phyloP scores from a whole-genome alignment of 345 rosid species.

The Syzygium aqueum region DNA sequence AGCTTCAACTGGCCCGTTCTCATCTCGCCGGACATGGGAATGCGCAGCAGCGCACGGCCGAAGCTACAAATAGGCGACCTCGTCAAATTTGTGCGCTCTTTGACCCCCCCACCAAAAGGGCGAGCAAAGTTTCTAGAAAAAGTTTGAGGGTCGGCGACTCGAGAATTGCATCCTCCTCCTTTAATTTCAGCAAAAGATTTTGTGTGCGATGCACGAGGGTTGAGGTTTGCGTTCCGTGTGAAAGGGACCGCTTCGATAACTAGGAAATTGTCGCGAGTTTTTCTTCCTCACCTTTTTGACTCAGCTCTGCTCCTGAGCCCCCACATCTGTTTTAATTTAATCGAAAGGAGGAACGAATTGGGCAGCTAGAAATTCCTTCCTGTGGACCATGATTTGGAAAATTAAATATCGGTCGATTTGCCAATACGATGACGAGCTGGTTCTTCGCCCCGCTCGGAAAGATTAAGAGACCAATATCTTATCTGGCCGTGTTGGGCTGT shows the following conservation, averaged over 20 bases:
- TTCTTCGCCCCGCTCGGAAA: too few relatives aligned
- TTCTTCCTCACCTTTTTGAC: not conserved
- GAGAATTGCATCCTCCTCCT: not conserved
- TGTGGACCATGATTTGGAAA: not conserved
- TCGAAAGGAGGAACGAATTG: not conserved
- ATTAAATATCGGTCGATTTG: not conserved
- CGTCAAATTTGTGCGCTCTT: not conserved
- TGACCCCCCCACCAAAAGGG: accelerated
- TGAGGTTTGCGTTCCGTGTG: not conserved
- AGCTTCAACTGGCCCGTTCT: not conserved
- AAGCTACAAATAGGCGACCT: not conserved
- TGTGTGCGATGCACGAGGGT: not conserved
- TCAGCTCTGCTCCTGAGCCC: not conserved
- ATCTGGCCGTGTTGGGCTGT: too few relatives aligned
- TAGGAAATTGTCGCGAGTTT: not conserved
- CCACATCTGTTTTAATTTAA: not conserved
- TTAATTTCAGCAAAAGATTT: not conserved
- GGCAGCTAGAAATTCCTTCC: not conserved
- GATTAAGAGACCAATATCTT: too few relatives aligned
- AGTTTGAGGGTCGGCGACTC: not conserved
- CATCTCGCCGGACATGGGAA: not conserved
- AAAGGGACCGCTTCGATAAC: not conserved
- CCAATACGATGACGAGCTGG: not conserved
- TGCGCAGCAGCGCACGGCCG: not conserved
- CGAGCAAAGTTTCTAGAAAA: not conserved